Base-by-base conservation (phyloP, 352 stramenopile genomes). In the Phytopythium cucurbitacearum region DNA sequence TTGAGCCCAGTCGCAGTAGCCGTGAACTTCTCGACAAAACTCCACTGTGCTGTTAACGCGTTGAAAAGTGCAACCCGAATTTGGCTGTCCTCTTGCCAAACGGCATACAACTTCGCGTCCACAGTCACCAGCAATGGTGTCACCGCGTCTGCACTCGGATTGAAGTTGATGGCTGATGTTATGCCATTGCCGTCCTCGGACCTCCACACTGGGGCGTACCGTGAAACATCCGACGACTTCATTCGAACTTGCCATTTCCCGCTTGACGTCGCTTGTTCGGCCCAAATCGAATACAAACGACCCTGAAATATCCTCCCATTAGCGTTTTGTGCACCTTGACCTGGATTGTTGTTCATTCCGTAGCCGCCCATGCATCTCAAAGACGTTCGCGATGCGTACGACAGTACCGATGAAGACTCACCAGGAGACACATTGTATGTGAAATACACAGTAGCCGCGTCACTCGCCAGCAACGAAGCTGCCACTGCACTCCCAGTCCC, bases 21-120 rank as follows among this genome's bases (percentile, higher is more conserved):
- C 28, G 62, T 43, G 4, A 57, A 54, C 0, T 42, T 39, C 15
- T 71, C 73, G 0, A 87, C 61, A 53, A 85, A 73, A 0, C 32
- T 44, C 71, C 80, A 87, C 5, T 73, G 65, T 4, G 62, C 62
- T 4, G 63, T 38, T 7, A 64, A 51, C 0, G 42, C 60, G 8
- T 51, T 33, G 35, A 80, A 78, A 6, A 72, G 36, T 10, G 67
- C 67, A 4, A 86, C 63, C 2, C 70, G 76, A 16, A 89, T 75
- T 47, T 85, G 77, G 21, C 62, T 75, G 0, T 40, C 49, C 53
- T 91, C 81, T 53, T 74, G 61, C 81, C 81, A 91, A 1, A 70
- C 51, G 1, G 77, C 12, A 41, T 87, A 87, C 28, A 89, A 34
- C 7, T 67, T 76, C 1, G 53, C 60, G 0, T 40, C 40, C 5